These are phyloP conservation scores for Deuterostichococcus epilithicus DNA, from an alignment of 139 green algal species.

Conservation along the genomic window DNA sequence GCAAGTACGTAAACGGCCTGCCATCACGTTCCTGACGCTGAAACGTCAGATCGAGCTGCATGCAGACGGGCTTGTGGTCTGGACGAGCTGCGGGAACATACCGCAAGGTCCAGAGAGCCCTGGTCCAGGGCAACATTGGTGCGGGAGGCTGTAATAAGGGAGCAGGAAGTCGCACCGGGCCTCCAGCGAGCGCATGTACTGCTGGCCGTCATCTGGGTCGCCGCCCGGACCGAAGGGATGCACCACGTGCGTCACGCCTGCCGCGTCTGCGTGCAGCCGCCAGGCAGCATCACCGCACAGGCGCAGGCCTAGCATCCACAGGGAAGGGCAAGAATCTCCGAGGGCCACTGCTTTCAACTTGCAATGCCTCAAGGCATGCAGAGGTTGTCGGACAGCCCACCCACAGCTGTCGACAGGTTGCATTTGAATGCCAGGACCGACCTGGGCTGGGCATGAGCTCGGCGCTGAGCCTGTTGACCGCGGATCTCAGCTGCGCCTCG, in stretches of 20 bases:
- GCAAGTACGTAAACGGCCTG: too few relatives aligned
- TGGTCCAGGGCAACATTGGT: neutral
- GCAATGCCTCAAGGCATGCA: neutral
- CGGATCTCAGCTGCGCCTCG: neutral
- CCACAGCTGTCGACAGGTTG: too few relatives aligned
- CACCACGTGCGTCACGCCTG: slow-evolving; percentile 67
- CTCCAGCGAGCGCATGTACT: slow-evolving; percentile 65
- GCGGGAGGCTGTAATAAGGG: too few relatives aligned
- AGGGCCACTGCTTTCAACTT: too few relatives aligned
- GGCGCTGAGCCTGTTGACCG: neutral
- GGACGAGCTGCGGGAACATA: neutral
- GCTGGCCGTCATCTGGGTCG: slow-evolving; percentile 66
- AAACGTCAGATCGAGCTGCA: too few relatives aligned
- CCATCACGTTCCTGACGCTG: too few relatives aligned
- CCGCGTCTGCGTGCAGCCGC: slow-evolving; percentile 33
- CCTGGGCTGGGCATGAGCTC: neutral
- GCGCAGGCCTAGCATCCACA: neutral
- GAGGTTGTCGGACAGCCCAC: neutral
- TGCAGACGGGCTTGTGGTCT: too few relatives aligned
- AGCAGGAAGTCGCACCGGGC: slow-evolving; percentile 34
- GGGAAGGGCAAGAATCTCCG: too few relatives aligned
- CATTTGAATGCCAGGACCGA: neutral
- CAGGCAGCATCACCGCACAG: neutral
- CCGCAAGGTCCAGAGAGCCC: neutral
- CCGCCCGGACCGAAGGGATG: slow-evolving; percentile 57